Base-by-base conservation (phyloP, 2,329 filamentous ascomycete species). In the Monascus ruber region DNA sequence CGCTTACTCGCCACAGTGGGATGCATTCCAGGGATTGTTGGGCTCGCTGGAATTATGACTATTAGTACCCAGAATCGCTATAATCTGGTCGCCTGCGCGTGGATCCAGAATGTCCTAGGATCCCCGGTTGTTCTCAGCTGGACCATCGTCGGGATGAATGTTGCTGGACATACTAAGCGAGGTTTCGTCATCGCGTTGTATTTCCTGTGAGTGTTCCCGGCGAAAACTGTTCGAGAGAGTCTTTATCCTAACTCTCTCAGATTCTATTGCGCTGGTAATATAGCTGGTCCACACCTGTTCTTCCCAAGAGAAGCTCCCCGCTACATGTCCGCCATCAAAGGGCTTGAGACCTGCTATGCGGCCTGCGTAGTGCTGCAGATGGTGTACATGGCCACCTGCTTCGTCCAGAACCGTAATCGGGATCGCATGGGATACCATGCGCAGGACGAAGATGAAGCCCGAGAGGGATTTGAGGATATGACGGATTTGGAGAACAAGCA, bases 91-190 rank as follows among this genome's bases (percentile, higher is more conserved):
- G 71, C 58, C n/a, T 73, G 70, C 47, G 70, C 68, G 5, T 74
- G 71, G 71, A 52, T 74, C 8, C 68, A 72, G 42, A 68, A 68
- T 33, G 56, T 72, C 2, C 42, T 73, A 31, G 71, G 71, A 4
- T 67, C 69, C 0, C 67, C 71, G 0, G 64, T 74, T 2, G 67
- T 74, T 31, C 45, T 74, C 1, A 70, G 60, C 31, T 75, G 71
- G 71, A 73, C 71, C 24, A 45, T 74, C 0, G 62, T 72, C 8
- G 66, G 61, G 2, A 56, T 63, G n/a, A 70, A 38, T 62, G 54
- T 67, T 8, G 63, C 68, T 0, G 71, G 71, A 0, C 70, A 75
- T 46, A 73, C 70, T 2, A 74, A 74, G 54, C 63, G 71, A 28
- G 65, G 62, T 6, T 62, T 61, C 0, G 64, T 67, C 0, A 63